Conservation (phyloP, 2,329 filamentous ascomycete species). For the Neofusicoccum sp. region DNA sequence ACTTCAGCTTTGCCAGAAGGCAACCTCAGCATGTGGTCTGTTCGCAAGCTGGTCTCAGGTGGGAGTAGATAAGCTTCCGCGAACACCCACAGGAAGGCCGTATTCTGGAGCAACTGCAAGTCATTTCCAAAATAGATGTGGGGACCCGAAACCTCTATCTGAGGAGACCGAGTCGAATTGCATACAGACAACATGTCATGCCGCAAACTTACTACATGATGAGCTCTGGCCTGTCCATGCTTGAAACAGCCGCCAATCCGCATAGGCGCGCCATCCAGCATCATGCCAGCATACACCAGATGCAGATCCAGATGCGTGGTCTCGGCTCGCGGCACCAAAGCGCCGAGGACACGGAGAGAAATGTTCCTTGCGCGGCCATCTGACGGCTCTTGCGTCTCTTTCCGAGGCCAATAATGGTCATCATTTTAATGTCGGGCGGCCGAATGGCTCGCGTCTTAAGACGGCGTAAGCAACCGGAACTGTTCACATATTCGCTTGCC, state of each 20-base stretch:
- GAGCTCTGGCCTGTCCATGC: background rate
- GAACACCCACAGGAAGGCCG: background rate
- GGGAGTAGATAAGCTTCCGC: background rate
- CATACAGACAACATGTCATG: background rate
- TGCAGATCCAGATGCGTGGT: background rate
- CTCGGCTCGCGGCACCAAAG: background rate
- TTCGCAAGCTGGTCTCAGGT: background rate
- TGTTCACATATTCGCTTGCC: background rate
- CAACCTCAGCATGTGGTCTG: background rate
- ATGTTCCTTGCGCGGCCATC: background rate
- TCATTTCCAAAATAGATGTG: background rate
- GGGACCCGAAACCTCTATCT: constrained; percentile 3
- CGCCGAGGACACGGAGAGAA: background rate
- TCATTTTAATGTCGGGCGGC: background rate
- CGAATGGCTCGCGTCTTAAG: background rate
- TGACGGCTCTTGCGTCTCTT: background rate
- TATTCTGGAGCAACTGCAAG: background rate
- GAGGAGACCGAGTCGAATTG: background rate
- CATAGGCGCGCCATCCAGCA: background rate
- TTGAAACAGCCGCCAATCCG: background rate
- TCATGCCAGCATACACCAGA: background rate
- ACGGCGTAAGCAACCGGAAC: background rate
- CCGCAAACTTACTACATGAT: background rate
- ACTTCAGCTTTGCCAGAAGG: background rate
- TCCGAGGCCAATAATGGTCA: background rate